Percentiles rank a stretch among this genome's conserved stretches.
Evolutionary conservation across 2,329 filamentous ascomycete genomes (phyloP).

Genomic region (Alternaria postmessia): DNA sequence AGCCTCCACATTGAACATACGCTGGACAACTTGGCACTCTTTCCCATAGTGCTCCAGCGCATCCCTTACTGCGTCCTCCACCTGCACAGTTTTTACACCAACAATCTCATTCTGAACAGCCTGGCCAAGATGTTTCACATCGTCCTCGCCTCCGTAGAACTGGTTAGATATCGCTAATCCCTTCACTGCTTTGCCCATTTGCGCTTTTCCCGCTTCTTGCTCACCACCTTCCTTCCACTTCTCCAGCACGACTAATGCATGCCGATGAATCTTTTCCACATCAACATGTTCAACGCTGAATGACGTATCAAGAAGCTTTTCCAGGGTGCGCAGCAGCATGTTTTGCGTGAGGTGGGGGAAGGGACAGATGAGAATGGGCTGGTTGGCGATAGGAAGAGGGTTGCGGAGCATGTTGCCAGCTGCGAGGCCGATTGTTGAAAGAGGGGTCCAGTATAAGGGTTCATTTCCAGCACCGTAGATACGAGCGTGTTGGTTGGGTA

Average conservation of each 20-base stretch:
- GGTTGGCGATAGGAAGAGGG: conserved; percentile 34
- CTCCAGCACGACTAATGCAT: conserved; percentile 38
- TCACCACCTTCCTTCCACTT: conserved; percentile 26
- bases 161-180: conserved; percentile 43
- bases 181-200: conserved; percentile 29
- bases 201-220: not conserved
- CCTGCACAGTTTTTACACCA: conserved; percentile 33
- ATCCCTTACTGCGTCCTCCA: conserved; percentile 40
- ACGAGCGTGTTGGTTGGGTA: conserved; percentile 36
- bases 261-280: conserved; percentile 38
- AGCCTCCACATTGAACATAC: conserved; percentile 40
- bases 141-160: conserved; percentile 41
- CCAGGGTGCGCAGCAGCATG: conserved; percentile 33
- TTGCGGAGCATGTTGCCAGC: conserved; percentile 42
- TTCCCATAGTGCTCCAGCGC: conserved; percentile 34
- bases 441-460: conserved; percentile 43
- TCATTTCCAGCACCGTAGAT: conserved; percentile 48
- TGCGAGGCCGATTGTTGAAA: conserved; percentile 35
- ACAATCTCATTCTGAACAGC: conserved; percentile 42
- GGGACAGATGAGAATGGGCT: conserved; percentile 40
- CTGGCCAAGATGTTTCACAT: conserved; percentile 33
- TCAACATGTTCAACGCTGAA: conserved; percentile 40
- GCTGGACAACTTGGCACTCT: conserved; percentile 36
- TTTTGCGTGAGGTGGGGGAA: conserved; percentile 39
- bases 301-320: conserved; percentile 26